Evolutionary conservation across 2,329 filamentous ascomycete genomes (phyloP), one percentile per base, ranked within the genome.

Genomic region (Sclerotiophoma versabilis): DNA sequence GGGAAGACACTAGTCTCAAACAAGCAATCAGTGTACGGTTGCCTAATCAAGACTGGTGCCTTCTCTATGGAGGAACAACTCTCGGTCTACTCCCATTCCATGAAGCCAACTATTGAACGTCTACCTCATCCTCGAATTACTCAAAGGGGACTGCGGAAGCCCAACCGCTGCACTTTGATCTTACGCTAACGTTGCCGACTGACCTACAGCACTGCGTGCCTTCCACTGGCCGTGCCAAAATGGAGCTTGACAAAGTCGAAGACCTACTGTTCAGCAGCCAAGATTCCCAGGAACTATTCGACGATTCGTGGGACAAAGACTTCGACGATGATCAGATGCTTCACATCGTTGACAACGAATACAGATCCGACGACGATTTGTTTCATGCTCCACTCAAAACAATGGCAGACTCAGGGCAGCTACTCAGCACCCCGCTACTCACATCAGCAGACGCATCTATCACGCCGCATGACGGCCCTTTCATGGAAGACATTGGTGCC

Each of bases 251-350:
- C n/a, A 54, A 57, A 23, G 33, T 60, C 29, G 66, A 75, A 8
- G 69, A 74, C 33, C 67, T 73, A 47, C 64, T 76, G 5, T 72
- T 75, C 42, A 60, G 58, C 15, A 34, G 45, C 7, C 37, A 47
- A 22, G 57, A 54, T 11, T 64, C 64, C 1, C 65, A 69, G 19
- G 56, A 54, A 8, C 52, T 49, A n/a, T 20, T 59, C 7, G 60
- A 61, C 3, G 55, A 60, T 27, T 7, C 34, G 19, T 49, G 55
- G 38, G 47, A 60, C 10, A 46, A 69, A 33, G 45, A 49, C 0
- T 63, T 55, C 5, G 57, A 65, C 7, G 64, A 68, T 4, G 64
- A 72, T 0, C 64, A 71, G 1, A 60, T 73, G 15, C 58, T 71
- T 8, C 64, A 69, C 10, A 26, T 14, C 26, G 46, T 23, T 32